These are phyloP conservation scores for Ceratocystis harringtonii DNA, from an alignment of 2,329 filamentous ascomycete species.

Conservation along the genomic window DNA sequence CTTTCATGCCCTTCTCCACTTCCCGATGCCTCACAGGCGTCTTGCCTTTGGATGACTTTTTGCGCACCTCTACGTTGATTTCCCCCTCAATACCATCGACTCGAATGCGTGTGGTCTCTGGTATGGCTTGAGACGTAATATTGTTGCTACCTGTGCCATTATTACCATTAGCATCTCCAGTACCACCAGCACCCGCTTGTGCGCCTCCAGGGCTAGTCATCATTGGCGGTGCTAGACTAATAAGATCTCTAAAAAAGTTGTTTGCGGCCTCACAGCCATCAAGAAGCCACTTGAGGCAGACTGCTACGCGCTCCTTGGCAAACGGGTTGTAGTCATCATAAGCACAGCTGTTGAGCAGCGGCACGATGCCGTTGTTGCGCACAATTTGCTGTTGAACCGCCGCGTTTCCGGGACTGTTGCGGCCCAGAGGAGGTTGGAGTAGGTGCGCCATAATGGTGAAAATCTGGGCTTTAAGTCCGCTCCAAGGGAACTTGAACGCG, in stretches of 20 bases:
- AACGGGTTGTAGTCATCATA: slow-evolving; percentile 92
- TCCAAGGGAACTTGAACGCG: slow-evolving; percentile 49
- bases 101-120: slow-evolving; percentile 24
- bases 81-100: slow-evolving; percentile 43
- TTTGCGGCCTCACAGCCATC: slow-evolving; percentile 62
- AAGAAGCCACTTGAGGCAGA: slow-evolving; percentile 73
- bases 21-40: slow-evolving; percentile 17
- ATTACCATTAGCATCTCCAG: background rate
- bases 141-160: background rate
- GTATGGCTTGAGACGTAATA: background rate
- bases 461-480: slow-evolving; percentile 77
- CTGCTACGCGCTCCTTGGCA: slow-evolving; percentile 78
- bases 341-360: slow-evolving; percentile 73
- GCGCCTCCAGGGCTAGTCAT: slow-evolving; percentile 10
- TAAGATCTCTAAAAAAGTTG: slow-evolving; percentile 52
- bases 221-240: slow-evolving; percentile 29
- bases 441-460: slow-evolving; percentile 80
- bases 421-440: slow-evolving; percentile 61
- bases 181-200: background rate
- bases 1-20: slow-evolving; percentile 14
- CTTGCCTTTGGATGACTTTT: slow-evolving; percentile 12
- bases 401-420: slow-evolving; percentile 47
- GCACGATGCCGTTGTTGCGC: slow-evolving; percentile 69
- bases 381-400: slow-evolving; percentile 81
- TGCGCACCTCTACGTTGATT: slow-evolving; percentile 38